Percentiles rank a stretch among this genome's conserved stretches.
Evolutionary conservation across 805 yeast genomes (phyloP).

Genomic region (Blastobotrys muscicola): DNA sequence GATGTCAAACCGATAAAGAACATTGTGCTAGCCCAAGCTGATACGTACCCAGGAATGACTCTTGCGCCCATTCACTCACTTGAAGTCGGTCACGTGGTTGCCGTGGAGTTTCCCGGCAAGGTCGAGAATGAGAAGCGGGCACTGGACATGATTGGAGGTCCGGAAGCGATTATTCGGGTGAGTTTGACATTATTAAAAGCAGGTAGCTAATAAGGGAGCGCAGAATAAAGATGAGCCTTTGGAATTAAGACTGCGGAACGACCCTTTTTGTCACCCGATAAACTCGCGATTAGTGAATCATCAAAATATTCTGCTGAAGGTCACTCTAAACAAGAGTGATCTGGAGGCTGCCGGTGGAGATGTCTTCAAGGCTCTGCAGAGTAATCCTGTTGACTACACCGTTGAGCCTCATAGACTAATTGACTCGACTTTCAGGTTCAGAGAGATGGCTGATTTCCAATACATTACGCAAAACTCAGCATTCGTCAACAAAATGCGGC

Average conservation of each 20-base stretch:
- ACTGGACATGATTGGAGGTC: conserved; percentile 41
- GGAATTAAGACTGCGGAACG: conserved; percentile 28
- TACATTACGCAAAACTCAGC: conserved; percentile 48
- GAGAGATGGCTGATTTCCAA: conserved; percentile 87
- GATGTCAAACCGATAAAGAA: no score
- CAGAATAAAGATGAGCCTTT: conserved; percentile 26
- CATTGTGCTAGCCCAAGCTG: no score
- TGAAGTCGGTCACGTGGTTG: conserved; percentile 64
- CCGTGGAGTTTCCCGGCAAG: conserved; percentile 70
- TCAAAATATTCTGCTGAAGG: conserved; percentile 25
- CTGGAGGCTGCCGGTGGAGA: conserved; percentile 29
- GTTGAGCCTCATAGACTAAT: conserved; percentile 59
- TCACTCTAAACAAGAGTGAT: conserved; percentile 23
- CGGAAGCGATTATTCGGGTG: conserved; percentile 31
- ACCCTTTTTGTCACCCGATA: conserved; percentile 41
- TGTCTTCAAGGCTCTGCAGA: conserved; percentile 48
- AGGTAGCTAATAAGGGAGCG: conserved; percentile 14
- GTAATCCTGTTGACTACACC: conserved; percentile 44
- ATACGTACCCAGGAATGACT: no score
- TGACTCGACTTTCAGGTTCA: conserved; percentile 60
- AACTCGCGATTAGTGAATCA: conserved; percentile 23
- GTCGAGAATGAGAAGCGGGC: conserved; percentile 43
- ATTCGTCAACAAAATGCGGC: conserved; percentile 34
- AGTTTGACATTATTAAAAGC: background rate
- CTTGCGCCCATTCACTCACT: conserved; percentile 48